Conservation (phyloP, 2,329 filamentous ascomycete genomes). For the Alternaria incomplexa region DNA sequence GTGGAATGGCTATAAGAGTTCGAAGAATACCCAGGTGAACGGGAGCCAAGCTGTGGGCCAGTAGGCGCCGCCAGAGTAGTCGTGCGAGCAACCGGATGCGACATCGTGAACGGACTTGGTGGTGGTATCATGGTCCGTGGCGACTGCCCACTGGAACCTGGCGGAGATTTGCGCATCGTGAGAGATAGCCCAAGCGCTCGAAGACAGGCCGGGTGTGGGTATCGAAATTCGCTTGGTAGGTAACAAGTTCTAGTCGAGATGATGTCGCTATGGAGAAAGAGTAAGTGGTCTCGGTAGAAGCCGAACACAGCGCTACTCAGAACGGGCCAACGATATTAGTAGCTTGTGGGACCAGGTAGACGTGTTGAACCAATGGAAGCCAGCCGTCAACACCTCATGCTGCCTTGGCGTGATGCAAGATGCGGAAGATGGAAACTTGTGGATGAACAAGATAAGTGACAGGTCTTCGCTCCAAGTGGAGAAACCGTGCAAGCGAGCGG, state of each 20-base stretch:
- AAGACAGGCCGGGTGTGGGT: background rate
- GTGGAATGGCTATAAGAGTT: conserved; percentile 43
- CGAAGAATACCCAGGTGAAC: conserved; percentile 42
- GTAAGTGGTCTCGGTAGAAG: conserved; percentile 40
- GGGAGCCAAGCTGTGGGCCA: conserved; percentile 33
- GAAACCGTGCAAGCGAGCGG: conserved; percentile 32
- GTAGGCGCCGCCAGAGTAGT: conserved; percentile 38
- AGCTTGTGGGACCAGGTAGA: conserved; percentile 18
- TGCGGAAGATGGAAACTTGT: conserved; percentile 10
- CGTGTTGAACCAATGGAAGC: conserved; percentile 33
- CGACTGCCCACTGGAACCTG: conserved; percentile 40
- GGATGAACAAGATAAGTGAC: conserved; percentile 26
- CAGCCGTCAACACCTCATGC: conserved; percentile 30
- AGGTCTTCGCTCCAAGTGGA: conserved; percentile 34
- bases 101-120: conserved; percentile 39
- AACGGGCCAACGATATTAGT: conserved; percentile 34
- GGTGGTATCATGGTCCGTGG: conserved; percentile 43
- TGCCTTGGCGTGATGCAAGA: conserved; percentile 25
- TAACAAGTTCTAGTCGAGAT: background rate
- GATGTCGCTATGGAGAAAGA: conserved; percentile 34
- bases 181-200: conserved; percentile 13
- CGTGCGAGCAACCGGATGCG: conserved; percentile 30
- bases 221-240: conserved; percentile 10
- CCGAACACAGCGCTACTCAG: conserved; percentile 39
- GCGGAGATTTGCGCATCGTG: conserved; percentile 41